Percentiles rank a stretch among this genome's conserved stretches.
Conservation (phyloP, 208 protist species). For the Leishmania gerbilli region DNA sequence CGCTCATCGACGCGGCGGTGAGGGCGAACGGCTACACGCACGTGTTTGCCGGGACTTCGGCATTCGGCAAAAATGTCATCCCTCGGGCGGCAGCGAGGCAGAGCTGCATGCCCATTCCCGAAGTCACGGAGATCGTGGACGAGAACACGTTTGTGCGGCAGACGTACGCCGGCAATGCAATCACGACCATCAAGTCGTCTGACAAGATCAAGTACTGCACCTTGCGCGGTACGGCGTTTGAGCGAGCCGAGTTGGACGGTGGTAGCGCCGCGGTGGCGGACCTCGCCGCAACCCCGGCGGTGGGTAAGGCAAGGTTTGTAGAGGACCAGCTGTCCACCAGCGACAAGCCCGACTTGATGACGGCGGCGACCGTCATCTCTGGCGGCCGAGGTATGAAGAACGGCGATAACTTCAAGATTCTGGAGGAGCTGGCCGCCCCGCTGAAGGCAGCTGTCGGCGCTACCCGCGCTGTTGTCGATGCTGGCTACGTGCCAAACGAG, state of each 20-base stretch:
- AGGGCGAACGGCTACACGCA: conserved; percentile 88
- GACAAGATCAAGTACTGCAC: conserved; percentile 96
- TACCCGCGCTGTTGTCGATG: conserved; percentile 97
- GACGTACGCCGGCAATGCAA: conserved; percentile 98
- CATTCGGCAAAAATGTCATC: conserved; percentile 95
- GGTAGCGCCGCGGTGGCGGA: conserved; percentile 45
- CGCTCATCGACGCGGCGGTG: conserved; percentile 57
- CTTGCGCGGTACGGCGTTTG: conserved; percentile 92
- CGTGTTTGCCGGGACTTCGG: conserved; percentile 91
- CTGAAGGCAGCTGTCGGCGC: conserved; percentile 96
- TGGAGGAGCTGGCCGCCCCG: conserved; percentile 95
- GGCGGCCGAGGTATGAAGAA: conserved; percentile 97
- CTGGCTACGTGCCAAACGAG: conserved; percentile 91
- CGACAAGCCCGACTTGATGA: conserved; percentile 95
- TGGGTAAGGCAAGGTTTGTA: conserved; percentile 57
- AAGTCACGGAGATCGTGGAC: conserved; percentile 91
- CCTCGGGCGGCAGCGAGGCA: conserved; percentile 93
- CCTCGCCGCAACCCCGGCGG: conserved; percentile 34
- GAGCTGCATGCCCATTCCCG: conserved; percentile 92
- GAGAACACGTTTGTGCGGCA: conserved; percentile 96
- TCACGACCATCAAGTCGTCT: conserved; percentile 92
- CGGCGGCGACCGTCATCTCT: conserved; percentile 91
- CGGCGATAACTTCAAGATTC: conserved; percentile 97
- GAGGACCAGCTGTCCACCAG: conserved; percentile 45
- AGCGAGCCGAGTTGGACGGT: conserved; percentile 54